Percentiles rank a stretch among this genome's conserved stretches.
These are phyloP conservation scores for Piper longum DNA, from an alignment of 164 flowering plant genomes.

Conservation along the genomic window DNA sequence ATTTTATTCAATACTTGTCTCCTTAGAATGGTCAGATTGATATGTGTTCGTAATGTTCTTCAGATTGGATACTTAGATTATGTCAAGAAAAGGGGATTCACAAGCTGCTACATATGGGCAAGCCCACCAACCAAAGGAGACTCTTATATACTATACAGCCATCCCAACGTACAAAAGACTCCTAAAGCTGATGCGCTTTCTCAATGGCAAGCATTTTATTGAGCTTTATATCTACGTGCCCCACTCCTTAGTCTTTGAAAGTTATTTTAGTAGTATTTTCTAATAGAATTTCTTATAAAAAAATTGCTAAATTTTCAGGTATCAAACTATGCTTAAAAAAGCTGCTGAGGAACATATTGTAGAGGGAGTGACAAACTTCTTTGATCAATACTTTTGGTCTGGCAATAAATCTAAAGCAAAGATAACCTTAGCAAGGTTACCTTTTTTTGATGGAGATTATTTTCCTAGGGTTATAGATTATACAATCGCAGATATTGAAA, in stretches of 20 bases:
- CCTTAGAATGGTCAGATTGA: neutral
- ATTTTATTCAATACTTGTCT: neutral
- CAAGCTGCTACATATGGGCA: neutral
- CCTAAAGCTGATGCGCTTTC: neutral
- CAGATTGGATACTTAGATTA: neutral
- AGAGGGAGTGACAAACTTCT: slow-evolving; percentile 30
- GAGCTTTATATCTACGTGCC: too few relatives aligned
- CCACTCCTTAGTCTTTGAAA: neutral
- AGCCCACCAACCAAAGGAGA: neutral
- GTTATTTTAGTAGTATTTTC: too few relatives aligned
- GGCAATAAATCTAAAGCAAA: slow-evolving; percentile 22
- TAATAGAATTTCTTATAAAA: too few relatives aligned
- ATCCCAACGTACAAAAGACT: neutral
- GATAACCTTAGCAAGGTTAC: slow-evolving; percentile 50
- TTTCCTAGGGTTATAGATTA: slow-evolving; percentile 43
- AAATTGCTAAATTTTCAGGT: slow-evolving; percentile 22
- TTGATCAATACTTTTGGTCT: slow-evolving; percentile 34
- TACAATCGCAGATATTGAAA: slow-evolving; percentile 9
- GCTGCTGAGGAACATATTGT: slow-evolving; percentile 36
- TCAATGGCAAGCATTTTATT: neutral
- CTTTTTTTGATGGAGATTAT: slow-evolving; percentile 61
- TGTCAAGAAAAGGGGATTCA: neutral
- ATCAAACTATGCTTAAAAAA: slow-evolving; percentile 36
- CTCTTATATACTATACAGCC: neutral
- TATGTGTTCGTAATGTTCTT: neutral